Conservation (phyloP, 2,329 filamentous ascomycete genomes). For the Magnaporthales sp. region DNA sequence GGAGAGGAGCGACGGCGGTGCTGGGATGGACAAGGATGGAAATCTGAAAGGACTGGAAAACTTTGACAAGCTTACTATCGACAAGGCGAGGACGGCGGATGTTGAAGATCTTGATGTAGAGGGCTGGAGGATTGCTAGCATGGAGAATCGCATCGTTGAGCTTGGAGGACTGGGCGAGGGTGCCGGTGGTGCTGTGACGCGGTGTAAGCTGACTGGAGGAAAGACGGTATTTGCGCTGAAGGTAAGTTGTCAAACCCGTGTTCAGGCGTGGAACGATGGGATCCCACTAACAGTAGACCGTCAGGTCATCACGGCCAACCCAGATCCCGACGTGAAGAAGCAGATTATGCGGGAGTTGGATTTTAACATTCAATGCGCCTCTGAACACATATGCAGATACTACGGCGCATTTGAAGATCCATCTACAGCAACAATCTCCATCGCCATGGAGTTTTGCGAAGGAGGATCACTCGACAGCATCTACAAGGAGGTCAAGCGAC, state of each 20-base stretch:
- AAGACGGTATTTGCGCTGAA: constrained; percentile 96
- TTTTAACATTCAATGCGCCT: constrained; percentile 97
- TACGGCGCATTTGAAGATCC: constrained; percentile 96
- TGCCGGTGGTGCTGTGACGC: constrained; percentile 89
- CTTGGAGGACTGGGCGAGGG: constrained; percentile 87
- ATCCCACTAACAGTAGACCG: not conserved
- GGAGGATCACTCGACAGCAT: constrained; percentile 93
- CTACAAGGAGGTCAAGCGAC: constrained; percentile 93
- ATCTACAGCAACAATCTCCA: constrained; percentile 92
- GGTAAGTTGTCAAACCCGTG: constrained; percentile 41
- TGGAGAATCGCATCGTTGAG: constrained; percentile 80
- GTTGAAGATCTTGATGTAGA: constrained; percentile 94
- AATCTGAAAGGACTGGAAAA: constrained; percentile 70
- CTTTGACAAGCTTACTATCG: constrained; percentile 72
- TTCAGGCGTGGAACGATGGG: not conserved
- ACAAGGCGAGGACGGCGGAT: constrained; percentile 76
- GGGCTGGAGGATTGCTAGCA: constrained; percentile 87
- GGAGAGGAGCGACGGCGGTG: constrained; percentile 66
- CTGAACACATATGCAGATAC: constrained; percentile 92
- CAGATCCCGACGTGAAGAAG: constrained; percentile 95
- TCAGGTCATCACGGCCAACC: constrained; percentile 95
- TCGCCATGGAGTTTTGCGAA: constrained; percentile 98
- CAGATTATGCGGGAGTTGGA: constrained; percentile 93
- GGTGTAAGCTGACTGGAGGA: constrained; percentile 79
- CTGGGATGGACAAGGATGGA: constrained; percentile 72